A percentile compares a stretch with the other conserved stretches of the same genome.
Evolutionary conservation across 2,329 filamentous ascomycete genomes (phyloP).

Genomic region (Colletotrichum liriopes): DNA sequence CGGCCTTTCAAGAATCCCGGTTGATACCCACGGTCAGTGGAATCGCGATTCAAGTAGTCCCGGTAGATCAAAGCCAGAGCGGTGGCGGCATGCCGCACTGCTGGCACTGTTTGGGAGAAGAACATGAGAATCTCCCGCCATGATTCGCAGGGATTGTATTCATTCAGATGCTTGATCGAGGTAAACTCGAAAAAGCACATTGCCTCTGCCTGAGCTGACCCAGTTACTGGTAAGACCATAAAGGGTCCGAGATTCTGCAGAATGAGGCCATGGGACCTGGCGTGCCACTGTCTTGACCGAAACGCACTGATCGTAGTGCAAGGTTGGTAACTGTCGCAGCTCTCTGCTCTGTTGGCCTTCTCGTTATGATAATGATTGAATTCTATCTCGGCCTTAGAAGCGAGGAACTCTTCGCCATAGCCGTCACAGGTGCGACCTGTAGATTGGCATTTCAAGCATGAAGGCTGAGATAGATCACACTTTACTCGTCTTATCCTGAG

Average conservation of each 20-base stretch:
- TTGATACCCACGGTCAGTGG: constrained; percentile 21
- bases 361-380: not conserved
- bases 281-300: not conserved
- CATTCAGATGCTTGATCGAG: constrained; percentile 49
- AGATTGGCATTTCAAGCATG: constrained; percentile 54
- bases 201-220: constrained; percentile 46
- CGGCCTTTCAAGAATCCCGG: not conserved
- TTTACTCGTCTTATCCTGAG: constrained; percentile 56
- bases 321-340: not conserved
- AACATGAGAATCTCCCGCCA: constrained; percentile 54
- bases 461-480: constrained; percentile 54
- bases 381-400: not conserved
- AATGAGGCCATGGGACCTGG: constrained; percentile 8
- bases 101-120: constrained; percentile 54
- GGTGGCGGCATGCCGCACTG: constrained; percentile 53
- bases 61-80: constrained; percentile 51
- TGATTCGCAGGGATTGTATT: constrained; percentile 51
- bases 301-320: not conserved
- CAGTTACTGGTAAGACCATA: constrained; percentile 46
- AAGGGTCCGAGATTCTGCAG: constrained; percentile 44
- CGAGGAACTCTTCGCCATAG: constrained; percentile 44
- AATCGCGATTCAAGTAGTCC: constrained; percentile 46
- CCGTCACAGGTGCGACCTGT: constrained; percentile 58
- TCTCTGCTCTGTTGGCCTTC: not conserved
- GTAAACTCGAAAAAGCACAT: constrained; percentile 51